These are phyloP conservation scores for Ganoderma sinense DNA, from an alignment of 1,284 basidiomycete genomes.

Conservation along the genomic window DNA sequence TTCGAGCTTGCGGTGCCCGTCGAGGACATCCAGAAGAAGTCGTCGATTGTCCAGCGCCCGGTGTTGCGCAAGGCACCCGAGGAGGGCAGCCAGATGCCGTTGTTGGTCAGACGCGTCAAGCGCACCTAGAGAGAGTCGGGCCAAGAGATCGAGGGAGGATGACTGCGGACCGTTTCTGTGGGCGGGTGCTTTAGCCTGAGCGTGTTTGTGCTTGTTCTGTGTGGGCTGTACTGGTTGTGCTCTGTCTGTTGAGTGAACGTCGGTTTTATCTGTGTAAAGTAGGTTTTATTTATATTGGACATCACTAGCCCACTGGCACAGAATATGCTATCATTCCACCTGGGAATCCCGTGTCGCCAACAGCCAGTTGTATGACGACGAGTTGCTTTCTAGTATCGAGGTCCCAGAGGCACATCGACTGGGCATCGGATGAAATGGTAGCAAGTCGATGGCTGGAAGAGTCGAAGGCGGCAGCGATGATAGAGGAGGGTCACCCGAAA, in stretches of 20 bases:
- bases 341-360: no score
- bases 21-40: constrained; percentile 25
- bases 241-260: neutral
- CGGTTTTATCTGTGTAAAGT: neutral
- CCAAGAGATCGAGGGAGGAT: neutral
- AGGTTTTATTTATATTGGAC: neutral
- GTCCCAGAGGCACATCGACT: no score
- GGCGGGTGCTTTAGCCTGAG: neutral
- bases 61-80: constrained; percentile 23
- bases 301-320: neutral
- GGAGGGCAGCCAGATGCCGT: constrained; percentile 31
- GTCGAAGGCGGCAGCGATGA: no score
- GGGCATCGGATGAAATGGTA: no score
- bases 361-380: no score
- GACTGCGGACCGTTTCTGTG: neutral
- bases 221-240: neutral
- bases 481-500: no score
- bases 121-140: neutral
- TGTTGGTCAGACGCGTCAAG: constrained; percentile 32
- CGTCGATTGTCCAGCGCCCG: constrained; percentile 30
- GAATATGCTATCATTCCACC: no score
- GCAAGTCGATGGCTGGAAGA: no score
- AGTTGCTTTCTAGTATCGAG: no score
- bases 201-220: neutral
- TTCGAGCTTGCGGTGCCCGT: constrained; percentile 58